phyloP scores from a whole-genome alignment of 1,284 basidiomycete species.

The Moniliophthora roreri region DNA sequence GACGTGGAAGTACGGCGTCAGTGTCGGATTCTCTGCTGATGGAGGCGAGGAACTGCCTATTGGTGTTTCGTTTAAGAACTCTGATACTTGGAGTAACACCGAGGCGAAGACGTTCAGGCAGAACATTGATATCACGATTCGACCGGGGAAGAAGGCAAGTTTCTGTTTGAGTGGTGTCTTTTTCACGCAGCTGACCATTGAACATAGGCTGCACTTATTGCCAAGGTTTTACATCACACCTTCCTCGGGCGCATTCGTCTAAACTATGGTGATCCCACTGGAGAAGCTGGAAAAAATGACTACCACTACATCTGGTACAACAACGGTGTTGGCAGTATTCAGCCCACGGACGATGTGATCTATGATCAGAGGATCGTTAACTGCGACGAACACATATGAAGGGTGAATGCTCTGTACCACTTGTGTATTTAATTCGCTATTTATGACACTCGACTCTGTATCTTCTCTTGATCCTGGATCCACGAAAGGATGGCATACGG shows the following conservation, averaged over 20 bases:
- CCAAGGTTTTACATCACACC: neutral
- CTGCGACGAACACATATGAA: neutral
- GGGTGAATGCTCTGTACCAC: too few species aligned
- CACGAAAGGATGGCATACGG: too few species aligned
- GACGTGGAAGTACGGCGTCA: constrained; percentile 3
- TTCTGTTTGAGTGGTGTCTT: neutral
- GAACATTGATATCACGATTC: neutral
- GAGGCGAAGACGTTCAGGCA: neutral
- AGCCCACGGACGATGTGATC: neutral
- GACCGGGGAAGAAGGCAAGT: neutral
- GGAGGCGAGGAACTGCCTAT: neutral
- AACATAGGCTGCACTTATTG: neutral
- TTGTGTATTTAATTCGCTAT: too few species aligned
- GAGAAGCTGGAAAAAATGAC: neutral
- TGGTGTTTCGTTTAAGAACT: neutral
- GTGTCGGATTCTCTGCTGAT: neutral
- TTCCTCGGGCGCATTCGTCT: neutral
- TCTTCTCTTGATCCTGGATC: too few species aligned
- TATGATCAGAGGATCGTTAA: neutral
- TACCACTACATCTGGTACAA: too few species aligned
- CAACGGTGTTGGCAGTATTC: constrained; percentile 1
- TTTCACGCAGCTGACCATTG: too few species aligned
- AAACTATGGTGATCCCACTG: neutral
- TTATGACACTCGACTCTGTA: too few species aligned
- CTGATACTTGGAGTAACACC: neutral